A percentile compares a stretch with the other conserved stretches of the same genome.
Evolutionary conservation across 2,329 filamentous ascomycete genomes (phyloP).

Genomic region (Talaromyces piceae): DNA sequence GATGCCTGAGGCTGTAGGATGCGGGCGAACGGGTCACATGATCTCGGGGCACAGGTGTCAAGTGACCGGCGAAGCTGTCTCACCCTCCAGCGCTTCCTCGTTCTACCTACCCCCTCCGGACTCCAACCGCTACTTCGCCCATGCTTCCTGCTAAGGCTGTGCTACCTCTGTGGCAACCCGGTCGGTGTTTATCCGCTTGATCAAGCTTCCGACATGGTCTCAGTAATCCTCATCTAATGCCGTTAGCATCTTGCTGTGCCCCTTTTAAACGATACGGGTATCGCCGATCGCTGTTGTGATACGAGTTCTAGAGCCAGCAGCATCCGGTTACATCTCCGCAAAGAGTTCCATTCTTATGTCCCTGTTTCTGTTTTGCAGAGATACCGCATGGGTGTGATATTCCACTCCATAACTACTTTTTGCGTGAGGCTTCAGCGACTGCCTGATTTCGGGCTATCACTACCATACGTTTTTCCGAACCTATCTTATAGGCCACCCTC

Average conservation of each 20-base stretch:
- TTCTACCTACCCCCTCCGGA: too few relatives aligned
- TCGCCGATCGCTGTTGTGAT: not conserved
- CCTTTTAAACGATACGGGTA: not conserved
- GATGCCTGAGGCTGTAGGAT: conserved; percentile 1
- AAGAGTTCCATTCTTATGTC: not conserved
- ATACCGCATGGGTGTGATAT: not conserved
- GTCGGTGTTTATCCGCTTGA: not conserved
- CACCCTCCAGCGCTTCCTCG: not conserved
- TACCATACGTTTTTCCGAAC: not conserved
- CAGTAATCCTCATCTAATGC: not conserved
- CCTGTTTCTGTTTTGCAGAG: not conserved
- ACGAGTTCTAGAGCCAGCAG: not conserved
- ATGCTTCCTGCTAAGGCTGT: not conserved
- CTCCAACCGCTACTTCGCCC: not conserved
- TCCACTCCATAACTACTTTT: not conserved
- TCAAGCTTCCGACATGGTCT: not conserved
- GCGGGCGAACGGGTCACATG: not conserved
- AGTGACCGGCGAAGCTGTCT: not conserved
- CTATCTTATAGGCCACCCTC: not conserved
- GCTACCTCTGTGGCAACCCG: not conserved
- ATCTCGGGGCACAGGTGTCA: not conserved
- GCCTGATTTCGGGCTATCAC: too few relatives aligned
- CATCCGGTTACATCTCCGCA: not conserved
- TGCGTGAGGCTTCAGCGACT: too few relatives aligned
- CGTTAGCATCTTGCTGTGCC: not conserved